Evolutionary conservation across 1,284 basidiomycete genomes (phyloP).

Genomic region (Meripilus lineatus): DNA sequence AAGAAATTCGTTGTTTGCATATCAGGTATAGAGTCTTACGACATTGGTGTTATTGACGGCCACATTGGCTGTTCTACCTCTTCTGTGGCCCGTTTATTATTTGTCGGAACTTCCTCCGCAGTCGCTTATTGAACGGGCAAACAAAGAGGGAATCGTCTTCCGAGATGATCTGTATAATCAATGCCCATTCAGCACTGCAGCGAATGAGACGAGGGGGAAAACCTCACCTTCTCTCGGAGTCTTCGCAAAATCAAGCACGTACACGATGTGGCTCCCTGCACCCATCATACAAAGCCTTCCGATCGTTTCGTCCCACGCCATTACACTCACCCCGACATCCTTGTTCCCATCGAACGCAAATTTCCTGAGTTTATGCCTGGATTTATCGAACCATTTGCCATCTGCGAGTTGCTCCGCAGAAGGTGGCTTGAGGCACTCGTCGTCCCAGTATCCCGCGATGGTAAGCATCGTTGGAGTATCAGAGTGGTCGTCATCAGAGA

Average conservation of each 20-base stretch:
- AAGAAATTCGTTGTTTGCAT: too few species aligned
- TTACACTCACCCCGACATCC: conserved; percentile 38
- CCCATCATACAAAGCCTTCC: conserved; percentile 35
- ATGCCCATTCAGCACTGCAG: too few species aligned
- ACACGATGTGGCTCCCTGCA: conserved; percentile 22
- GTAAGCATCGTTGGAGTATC: conserved; percentile 8
- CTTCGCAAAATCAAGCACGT: conserved; percentile 36
- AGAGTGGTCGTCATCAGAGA: conserved; percentile 14
- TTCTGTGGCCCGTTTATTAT: too few species aligned
- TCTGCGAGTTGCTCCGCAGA: conserved; percentile 30
- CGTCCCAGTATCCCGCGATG: background rate
- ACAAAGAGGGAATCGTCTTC: too few species aligned
- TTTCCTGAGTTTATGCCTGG: conserved; percentile 41
- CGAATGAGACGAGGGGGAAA: conserved; percentile 43
- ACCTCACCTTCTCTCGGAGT: conserved; percentile 34
- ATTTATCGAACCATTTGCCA: conserved; percentile 39
- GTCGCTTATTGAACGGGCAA: too few species aligned
- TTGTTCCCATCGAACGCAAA: conserved; percentile 48
- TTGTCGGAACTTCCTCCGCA: too few species aligned
- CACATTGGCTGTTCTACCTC: too few species aligned
- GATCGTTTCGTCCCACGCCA: conserved; percentile 41
- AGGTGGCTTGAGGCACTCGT: background rate
- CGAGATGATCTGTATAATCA: too few species aligned
- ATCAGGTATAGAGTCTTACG: too few species aligned
- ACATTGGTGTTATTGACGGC: too few species aligned